Evolutionary conservation across 1,284 basidiomycete species (phyloP).

Genomic region (Irpex sp.): DNA sequence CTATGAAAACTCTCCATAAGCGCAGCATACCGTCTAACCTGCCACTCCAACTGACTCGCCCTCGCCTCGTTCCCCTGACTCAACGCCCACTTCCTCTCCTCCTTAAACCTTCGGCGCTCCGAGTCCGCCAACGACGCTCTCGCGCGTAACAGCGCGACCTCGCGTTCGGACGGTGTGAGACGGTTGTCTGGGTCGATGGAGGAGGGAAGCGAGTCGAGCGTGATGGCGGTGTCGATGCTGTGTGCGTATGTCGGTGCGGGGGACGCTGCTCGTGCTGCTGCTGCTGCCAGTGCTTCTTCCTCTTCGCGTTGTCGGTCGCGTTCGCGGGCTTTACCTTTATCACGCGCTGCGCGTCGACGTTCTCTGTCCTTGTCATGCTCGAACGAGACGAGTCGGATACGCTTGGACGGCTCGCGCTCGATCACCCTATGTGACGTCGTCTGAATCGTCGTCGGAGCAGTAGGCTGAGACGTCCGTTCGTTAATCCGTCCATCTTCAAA

Average conservation of each 20-base stretch:
- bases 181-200: conserved; percentile 53
- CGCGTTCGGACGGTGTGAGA: conserved; percentile 65
- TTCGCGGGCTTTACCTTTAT: conserved; percentile 3
- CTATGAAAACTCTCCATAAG: conserved; percentile 76
- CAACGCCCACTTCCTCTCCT: conserved; percentile 80
- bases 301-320: background rate
- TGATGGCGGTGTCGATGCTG: conserved; percentile 24
- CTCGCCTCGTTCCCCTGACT: conserved; percentile 71
- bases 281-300: background rate
- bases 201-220: conserved; percentile 49
- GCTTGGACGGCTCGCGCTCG: conserved; percentile 18
- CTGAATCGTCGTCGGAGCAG: conserved; percentile 6
- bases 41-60: conserved; percentile 75
- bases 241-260: conserved; percentile 26
- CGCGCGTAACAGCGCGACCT: conserved; percentile 66
- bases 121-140: conserved; percentile 76
- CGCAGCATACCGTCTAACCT: conserved; percentile 72
- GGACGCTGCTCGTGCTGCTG: conserved; percentile 17
- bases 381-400: conserved; percentile 29
- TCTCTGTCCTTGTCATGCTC: conserved; percentile 21
- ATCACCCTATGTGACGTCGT: conserved; percentile 2
- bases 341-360: conserved; percentile 7
- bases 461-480: conserved; percentile 10
- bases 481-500: conserved; percentile 39
- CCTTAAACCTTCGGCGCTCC: conserved; percentile 74